Conservation (phyloP, 1,284 basidiomycete genomes). For the Thelephora terrestris region DNA sequence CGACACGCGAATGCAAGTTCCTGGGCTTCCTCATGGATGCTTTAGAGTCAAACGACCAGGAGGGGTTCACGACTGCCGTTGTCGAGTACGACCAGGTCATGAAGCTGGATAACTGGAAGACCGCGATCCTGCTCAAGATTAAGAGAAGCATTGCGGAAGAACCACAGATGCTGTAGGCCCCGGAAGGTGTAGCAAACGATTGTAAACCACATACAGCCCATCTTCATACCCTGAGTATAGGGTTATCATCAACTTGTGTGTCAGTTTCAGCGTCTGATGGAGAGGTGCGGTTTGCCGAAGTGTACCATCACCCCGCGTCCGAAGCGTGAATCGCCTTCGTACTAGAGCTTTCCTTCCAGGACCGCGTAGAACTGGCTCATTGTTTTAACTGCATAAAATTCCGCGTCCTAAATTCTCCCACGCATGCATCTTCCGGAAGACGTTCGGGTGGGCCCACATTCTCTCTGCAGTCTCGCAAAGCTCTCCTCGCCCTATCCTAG, state of each 20-base stretch:
- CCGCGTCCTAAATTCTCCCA: too few relatives aligned
- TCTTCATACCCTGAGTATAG: background rate
- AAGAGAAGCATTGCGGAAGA: conserved; percentile 72
- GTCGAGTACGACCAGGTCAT: conserved; percentile 82
- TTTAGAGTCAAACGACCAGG: conserved; percentile 70
- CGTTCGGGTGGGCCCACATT: too few relatives aligned
- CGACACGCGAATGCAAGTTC: conserved; percentile 88
- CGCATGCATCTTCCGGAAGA: too few relatives aligned
- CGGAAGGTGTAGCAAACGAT: background rate
- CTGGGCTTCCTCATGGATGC: conserved; percentile 68
- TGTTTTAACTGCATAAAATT: too few relatives aligned
- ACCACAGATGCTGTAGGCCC: conserved; percentile 26
- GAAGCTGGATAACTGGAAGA: conserved; percentile 95
- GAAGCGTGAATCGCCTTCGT: too few relatives aligned
- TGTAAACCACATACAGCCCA: background rate
- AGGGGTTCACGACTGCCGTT: conserved; percentile 71
- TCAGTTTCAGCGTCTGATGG: background rate
- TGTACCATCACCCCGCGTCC: too few relatives aligned
- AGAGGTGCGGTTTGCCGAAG: background rate
- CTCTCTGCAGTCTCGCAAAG: too few relatives aligned
- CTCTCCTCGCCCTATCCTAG: too few relatives aligned
- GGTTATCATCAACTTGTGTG: background rate
- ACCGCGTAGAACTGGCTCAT: too few relatives aligned
- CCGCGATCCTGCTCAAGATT: conserved; percentile 76
- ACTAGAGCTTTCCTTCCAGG: too few relatives aligned